Conservation (phyloP, 1,284 basidiomycete genomes). For the Heterobasidion occidentale region DNA sequence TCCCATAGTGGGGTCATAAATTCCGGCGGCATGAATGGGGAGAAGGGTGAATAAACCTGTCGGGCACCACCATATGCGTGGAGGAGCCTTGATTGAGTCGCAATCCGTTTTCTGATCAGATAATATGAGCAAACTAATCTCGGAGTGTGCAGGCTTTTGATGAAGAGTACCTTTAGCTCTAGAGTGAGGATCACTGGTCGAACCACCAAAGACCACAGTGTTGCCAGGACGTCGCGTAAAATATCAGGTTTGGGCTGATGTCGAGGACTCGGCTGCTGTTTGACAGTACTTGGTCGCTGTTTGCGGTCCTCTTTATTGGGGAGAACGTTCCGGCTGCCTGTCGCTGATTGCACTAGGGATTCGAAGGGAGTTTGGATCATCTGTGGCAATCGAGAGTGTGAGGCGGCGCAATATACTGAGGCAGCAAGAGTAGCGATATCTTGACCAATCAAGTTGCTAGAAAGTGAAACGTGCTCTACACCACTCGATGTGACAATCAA, state of each 20-base stretch:
- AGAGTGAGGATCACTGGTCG: neutral
- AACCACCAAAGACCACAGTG: neutral
- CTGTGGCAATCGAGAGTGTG: neutral
- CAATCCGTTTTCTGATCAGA: neutral
- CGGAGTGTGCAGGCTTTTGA: neutral
- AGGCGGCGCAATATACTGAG: neutral
- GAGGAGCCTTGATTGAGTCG: neutral
- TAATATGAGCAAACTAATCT: neutral
- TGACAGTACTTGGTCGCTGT: neutral
- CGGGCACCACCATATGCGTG: neutral
- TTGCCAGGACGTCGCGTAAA: neutral
- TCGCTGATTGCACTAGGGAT: too few relatives aligned
- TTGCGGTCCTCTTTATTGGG: neutral
- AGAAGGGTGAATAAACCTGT: neutral
- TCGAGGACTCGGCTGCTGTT: neutral
- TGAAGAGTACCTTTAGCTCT: neutral
- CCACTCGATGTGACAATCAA: neutral
- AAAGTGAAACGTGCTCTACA: neutral
- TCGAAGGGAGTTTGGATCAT: neutral
- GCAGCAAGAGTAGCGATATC: neutral
- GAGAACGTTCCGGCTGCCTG: neutral
- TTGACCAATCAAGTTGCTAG: neutral
- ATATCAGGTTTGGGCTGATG: neutral
- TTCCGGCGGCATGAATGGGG: conserved; percentile 2
- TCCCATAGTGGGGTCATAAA: conserved; percentile 6